Base-by-base conservation (phyloP, 176 grass and related monocot species). In the Rhipidocladum racemiflorum region DNA sequence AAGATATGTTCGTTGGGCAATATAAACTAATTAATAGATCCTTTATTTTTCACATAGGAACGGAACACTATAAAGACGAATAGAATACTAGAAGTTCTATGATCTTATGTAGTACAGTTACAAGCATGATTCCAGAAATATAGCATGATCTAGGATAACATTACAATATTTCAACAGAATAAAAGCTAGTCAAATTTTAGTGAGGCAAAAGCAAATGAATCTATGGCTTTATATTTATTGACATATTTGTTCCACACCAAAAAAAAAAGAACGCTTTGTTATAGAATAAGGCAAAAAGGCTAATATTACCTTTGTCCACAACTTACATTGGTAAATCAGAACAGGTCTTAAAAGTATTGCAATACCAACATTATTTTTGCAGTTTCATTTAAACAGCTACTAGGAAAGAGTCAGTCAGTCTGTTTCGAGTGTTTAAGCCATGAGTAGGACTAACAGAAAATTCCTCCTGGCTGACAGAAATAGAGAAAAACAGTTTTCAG, bases 291-390 rank as follows among this genome's bases (percentile, higher is more conserved):
- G 27, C 39, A 23, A 59, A 24, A 82, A 36, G 21, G 21, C n/a
- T 71, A 49, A 36, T 61, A 21, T 34, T 49, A 83, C 63, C 28
- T 83, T 78, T 90, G 40, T 70, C 74, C 73, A 74, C 68, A 61
- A 86, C 9, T 63, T 45, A 63, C n/a, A 21, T 55, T 72, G 20
- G 64, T 39, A 77, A 56, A 89, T 86, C 83, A 72, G 78, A 85
- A 82, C 32, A 77, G 56, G 82, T 89, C 65, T 73, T 78, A 73
- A 82, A 85, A 72, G 79, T 66, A 53, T 50, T 79, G 48, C 40
- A 66, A 56, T 72, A 46, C 23, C 27, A 46, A 62, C 70, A 28
- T 68, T 39, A 69, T 74, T 46, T 61, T 80, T 39, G 40, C 39
- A 68, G 40, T 80, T 80, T 75, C 81, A 56, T 80, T 75, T 75